phyloP scores from a whole-genome alignment of 1,139 yeast species.

The Taphrina flavorubra region DNA sequence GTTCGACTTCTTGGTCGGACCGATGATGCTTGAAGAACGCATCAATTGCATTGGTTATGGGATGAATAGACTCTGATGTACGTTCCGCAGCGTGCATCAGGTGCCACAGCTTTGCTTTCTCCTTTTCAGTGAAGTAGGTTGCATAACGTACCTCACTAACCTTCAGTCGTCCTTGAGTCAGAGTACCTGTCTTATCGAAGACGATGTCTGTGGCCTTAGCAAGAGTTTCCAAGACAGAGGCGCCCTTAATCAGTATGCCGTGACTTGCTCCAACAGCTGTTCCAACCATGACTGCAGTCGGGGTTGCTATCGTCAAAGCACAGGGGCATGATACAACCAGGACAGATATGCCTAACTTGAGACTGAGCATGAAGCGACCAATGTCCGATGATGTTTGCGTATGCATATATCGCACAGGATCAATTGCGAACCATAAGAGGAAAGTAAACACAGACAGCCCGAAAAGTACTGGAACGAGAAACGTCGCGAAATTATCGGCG shows the following conservation, averaged over 20 bases:
- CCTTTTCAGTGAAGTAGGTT: background rate
- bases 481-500: conserved; percentile 83
- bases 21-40: background rate
- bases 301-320: conserved; percentile 94
- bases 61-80: conserved; percentile 61
- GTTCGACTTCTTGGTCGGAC: background rate
- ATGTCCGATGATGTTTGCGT: conserved; percentile 50
- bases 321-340: conserved; percentile 98
- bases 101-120: conserved; percentile 59
- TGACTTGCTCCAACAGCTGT: conserved; percentile 92
- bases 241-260: conserved; percentile 93
- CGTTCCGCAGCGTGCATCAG: conserved; percentile 68
- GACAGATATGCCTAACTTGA: conserved; percentile 87
- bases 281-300: conserved; percentile 98
- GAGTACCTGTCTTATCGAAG: conserved; percentile 95
- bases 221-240: conserved; percentile 83
- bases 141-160: conserved; percentile 51
- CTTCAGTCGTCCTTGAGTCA: conserved; percentile 82
- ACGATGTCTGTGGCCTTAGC: conserved; percentile 68
- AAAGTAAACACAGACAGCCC: conserved; percentile 69
- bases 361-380: conserved; percentile 69
- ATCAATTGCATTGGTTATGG: conserved; percentile 3
- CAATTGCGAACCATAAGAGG: conserved; percentile 62
- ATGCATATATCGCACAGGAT: conserved; percentile 55
- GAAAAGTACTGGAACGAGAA: conserved; percentile 80